These are phyloP conservation scores for Knoxdaviesia proteae DNA, from an alignment of 2,329 filamentous ascomycete genomes.

Conservation along the genomic window DNA sequence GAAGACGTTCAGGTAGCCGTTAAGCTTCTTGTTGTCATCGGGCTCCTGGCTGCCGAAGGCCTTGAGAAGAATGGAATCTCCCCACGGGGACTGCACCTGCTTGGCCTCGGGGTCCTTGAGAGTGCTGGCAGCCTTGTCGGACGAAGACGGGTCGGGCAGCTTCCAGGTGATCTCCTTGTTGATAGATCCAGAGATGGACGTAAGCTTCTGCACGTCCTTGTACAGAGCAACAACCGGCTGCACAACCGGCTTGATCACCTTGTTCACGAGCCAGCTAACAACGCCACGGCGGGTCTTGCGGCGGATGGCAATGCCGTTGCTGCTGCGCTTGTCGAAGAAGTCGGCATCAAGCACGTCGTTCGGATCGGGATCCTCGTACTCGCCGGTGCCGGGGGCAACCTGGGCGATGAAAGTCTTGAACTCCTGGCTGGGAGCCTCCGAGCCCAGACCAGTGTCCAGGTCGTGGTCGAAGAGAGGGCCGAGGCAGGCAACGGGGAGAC, in stretches of 20 bases:
- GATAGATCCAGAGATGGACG: constrained; percentile 4
- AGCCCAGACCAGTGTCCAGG: constrained; percentile 10
- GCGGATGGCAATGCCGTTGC: not conserved
- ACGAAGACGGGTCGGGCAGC: constrained; percentile 6
- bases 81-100: constrained; percentile 11
- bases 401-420: constrained; percentile 5
- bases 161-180: constrained; percentile 6
- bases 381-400: constrained; percentile 3
- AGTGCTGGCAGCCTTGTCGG: constrained; percentile 3
- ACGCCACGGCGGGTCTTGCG: not conserved
- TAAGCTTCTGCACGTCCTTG: constrained; percentile 1
- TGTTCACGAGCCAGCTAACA: not conserved
- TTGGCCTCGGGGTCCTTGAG: constrained; percentile 7
- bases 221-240: constrained; percentile 1
- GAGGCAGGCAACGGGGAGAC: constrained; percentile 9
- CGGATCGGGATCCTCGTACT: not conserved
- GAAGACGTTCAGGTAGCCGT: constrained; percentile 10
- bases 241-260: constrained; percentile 1
- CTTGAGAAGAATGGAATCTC: constrained; percentile 11
- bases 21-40: constrained; percentile 4
- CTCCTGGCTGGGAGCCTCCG: constrained; percentile 4
- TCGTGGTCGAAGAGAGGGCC: constrained; percentile 10
- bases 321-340: not conserved
- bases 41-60: constrained; percentile 6
- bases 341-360: not conserved